These are phyloP conservation scores for Cordyceps cicadae DNA, from an alignment of 2,329 filamentous ascomycete species.

Conservation along the genomic window DNA sequence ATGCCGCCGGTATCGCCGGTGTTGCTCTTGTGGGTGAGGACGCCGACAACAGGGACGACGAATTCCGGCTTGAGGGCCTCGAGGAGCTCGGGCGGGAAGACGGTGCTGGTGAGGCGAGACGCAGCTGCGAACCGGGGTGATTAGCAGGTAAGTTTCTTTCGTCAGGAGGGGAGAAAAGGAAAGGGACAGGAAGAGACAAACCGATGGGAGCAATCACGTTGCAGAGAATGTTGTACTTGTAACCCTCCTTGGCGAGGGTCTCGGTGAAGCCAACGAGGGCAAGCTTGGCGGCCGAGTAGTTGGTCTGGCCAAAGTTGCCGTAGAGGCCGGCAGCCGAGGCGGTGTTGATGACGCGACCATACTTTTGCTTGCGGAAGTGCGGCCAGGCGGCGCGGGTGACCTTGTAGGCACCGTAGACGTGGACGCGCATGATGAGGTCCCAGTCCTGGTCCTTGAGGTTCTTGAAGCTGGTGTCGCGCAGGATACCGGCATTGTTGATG, in stretches of 20 bases:
- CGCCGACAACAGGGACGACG: constrained; percentile 88
- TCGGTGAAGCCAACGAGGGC: constrained; percentile 95
- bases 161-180: background rate
- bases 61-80: constrained; percentile 82
- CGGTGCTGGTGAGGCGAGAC: constrained; percentile 88
- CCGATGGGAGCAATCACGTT: constrained; percentile 90
- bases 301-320: constrained; percentile 90
- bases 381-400: constrained; percentile 92
- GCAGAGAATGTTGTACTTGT: constrained; percentile 93
- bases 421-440: constrained; percentile 89
- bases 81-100: constrained; percentile 91
- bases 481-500: constrained; percentile 96
- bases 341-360: constrained; percentile 92
- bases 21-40: constrained; percentile 79
- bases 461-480: constrained; percentile 94
- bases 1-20: constrained; percentile 76
- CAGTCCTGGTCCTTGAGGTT: constrained; percentile 97
- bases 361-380: constrained; percentile 98
- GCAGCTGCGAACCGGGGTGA: constrained; percentile 48
- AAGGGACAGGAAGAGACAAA: constrained; percentile 15
- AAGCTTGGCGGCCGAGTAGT: constrained; percentile 95
- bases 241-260: constrained; percentile 92
- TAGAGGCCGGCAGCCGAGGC: constrained; percentile 93
- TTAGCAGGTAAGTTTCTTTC: constrained; percentile 13
- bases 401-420: constrained; percentile 92